Evolutionary conservation across 2,329 filamentous ascomycete species (phyloP), one percentile per base, ranked within the genome.

Genomic region (Xylaria multiplex): DNA sequence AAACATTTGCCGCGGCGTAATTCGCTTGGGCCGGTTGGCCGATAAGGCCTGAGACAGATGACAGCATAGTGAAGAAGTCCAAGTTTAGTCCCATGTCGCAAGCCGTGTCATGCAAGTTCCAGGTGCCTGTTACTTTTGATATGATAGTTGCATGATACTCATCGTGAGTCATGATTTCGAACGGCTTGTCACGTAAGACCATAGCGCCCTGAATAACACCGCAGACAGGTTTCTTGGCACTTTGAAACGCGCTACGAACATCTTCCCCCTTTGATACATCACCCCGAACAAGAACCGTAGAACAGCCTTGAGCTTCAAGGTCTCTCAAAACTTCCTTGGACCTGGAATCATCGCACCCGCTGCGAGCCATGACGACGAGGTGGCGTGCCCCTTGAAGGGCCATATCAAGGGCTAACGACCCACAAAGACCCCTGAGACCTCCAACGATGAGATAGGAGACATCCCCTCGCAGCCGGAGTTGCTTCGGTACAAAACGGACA

Each of bases 1-100:
- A 83, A 6, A 75, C 69, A 63, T 82, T 83, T n/a, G 73, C 80
- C 0, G 80, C 78, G 2, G 77, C 72, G 62, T 84, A 83, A 60
- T 80, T 81, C 43, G 77, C 72, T 62, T 82, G 80, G 1, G 74
- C 75, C n/a, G 72, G 71, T 43, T 75, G 74, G 6, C 78, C 80
- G 7, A 79, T 59, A 6, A 79, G 69, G 35, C 77, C 77, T 0
- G 76, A 77, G 48, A 78, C 74, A 56, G 74, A 77, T 1, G 76
- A 78, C 0, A 77, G 62, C 46, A 78, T 63, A 4, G 74, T 72
- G 69, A 82, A 81, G 69, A 82, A 81, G 62, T 80, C 77, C 2
- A 80, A 67, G 0, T 62, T 42, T 3, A 65, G 52, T 5, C 73
- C 73, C 81, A 2, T 77, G 71, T 1, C 72, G 58, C 37, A 7